Evolutionary conservation across 2,329 filamentous ascomycete genomes (phyloP).

Genomic region (Fusarium sacchari): DNA sequence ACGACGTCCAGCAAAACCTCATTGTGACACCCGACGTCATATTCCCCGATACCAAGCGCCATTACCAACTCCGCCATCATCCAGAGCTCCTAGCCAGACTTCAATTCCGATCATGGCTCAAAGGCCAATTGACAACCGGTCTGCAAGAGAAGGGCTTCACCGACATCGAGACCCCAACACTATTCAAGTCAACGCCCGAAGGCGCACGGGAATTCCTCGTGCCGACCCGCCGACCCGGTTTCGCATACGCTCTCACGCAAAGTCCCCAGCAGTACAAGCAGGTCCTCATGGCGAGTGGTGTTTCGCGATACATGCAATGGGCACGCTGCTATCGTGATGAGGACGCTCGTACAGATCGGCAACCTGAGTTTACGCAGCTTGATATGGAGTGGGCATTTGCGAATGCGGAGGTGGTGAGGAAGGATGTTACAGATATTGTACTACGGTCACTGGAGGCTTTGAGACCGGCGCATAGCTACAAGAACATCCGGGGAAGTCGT

Average conservation of each 20-base stretch:
- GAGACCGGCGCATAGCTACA: conserved; percentile 64
- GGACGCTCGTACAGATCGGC: conserved; percentile 88
- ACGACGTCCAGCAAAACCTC: conserved; percentile 66
- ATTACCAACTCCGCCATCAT: conserved; percentile 86
- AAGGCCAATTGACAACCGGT: conserved; percentile 60
- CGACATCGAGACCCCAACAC: conserved; percentile 89
- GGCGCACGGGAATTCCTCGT: conserved; percentile 95
- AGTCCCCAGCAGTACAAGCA: conserved; percentile 99
- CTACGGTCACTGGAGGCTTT: conserved; percentile 44
- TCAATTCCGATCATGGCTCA: conserved; percentile 71
- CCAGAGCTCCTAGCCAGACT: conserved; percentile 73
- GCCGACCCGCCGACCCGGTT: conserved; percentile 78
- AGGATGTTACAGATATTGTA: conserved; percentile 51
- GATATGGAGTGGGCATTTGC: conserved; percentile 96
- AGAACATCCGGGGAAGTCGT: conserved; percentile 60
- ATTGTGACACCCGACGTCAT: conserved; percentile 78
- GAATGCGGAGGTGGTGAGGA: conserved; percentile 51
- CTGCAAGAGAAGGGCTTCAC: conserved; percentile 70
- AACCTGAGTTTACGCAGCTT: conserved; percentile 94
- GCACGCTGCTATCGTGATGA: conserved; percentile 96
- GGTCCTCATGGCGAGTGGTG: conserved; percentile 91
- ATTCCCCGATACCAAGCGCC: conserved; percentile 79
- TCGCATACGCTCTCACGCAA: conserved; percentile 91
- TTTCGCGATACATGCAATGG: conserved; percentile 88
- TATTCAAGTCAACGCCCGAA: conserved; percentile 98